phyloP scores from a whole-genome alignment of 1,139 yeast genomes.

The Suhomyces maxii region DNA sequence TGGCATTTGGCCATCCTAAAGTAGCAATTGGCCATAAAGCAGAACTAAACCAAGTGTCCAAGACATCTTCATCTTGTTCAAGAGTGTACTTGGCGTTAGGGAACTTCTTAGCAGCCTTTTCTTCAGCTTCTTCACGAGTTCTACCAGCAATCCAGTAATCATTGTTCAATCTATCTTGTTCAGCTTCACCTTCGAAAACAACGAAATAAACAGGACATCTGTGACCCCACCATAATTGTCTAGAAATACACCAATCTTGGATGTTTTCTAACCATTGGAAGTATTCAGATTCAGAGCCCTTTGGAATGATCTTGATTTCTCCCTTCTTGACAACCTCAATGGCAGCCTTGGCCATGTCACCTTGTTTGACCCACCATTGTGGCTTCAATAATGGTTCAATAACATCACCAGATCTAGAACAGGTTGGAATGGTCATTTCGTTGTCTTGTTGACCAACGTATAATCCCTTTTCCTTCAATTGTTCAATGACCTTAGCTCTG shows the following conservation, averaged over 20 bases:
- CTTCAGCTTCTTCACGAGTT: constrained; percentile 74
- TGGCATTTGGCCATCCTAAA: constrained; percentile 87
- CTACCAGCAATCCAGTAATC: constrained; percentile 92
- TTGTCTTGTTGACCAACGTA: constrained; percentile 85
- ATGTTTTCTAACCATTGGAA: constrained; percentile 95
- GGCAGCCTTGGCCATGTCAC: constrained; percentile 86
- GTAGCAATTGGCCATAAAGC: constrained; percentile 98
- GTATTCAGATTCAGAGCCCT: constrained; percentile 88
- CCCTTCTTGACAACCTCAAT: constrained; percentile 84
- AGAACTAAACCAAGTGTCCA: constrained; percentile 98
- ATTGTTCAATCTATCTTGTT: constrained; percentile 58
- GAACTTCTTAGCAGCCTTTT: constrained; percentile 74
- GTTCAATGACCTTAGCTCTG: constrained; percentile 78
- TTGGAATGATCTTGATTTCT: constrained; percentile 78
- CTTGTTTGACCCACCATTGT: constrained; percentile 98
- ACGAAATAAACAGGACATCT: constrained; percentile 96
- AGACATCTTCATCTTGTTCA: constrained; percentile 96
- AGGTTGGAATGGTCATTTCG: constrained; percentile 91
- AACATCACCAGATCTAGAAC: constrained; percentile 95
- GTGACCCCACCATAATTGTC: constrained; percentile 99
- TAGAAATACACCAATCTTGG: constrained; percentile 99
- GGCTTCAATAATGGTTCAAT: constrained; percentile 97
- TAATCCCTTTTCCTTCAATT: constrained; percentile 72
- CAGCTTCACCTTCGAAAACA: constrained; percentile 67
- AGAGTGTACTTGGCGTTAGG: constrained; percentile 69